Percentiles rank a stretch among this genome's conserved stretches.
Evolutionary conservation across 2,329 filamentous ascomycete species (phyloP).

Genomic region (Plenodomus lindquistii): DNA sequence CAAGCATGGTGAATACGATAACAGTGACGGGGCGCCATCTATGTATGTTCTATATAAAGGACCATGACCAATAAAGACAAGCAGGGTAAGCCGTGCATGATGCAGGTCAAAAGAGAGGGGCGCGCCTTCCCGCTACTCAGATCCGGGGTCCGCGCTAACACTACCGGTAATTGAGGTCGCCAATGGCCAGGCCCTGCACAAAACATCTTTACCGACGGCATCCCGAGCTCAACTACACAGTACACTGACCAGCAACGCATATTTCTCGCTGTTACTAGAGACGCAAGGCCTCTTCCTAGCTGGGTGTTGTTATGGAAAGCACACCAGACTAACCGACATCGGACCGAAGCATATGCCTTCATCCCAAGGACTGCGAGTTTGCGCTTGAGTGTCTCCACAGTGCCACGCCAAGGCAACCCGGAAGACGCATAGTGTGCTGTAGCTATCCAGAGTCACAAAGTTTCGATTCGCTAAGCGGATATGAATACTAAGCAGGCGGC

Average conservation of each 20-base stretch:
- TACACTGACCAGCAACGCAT: neutral
- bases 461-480: neutral
- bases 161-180: too few species aligned
- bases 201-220: neutral
- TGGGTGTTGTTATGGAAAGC: neutral
- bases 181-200: neutral
- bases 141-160: neutral
- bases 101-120: neutral
- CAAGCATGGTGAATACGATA: too few species aligned
- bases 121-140: neutral
- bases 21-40: too few species aligned
- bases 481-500: slow-evolving; percentile 53
- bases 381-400: neutral
- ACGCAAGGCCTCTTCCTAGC: neutral
- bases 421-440: neutral
- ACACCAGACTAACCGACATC: neutral
- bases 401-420: neutral
- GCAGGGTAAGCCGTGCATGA: too few species aligned
- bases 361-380: neutral
- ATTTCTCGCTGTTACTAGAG: neutral
- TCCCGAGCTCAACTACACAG: neutral
- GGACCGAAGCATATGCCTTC: neutral
- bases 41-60: too few species aligned
- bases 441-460: neutral
- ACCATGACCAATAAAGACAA: too few species aligned